Percentiles rank a stretch among this genome's conserved stretches.
These are phyloP conservation scores for Posidonia oceanica DNA, from an alignment of 116 monocot species.

Conservation along the genomic window DNA sequence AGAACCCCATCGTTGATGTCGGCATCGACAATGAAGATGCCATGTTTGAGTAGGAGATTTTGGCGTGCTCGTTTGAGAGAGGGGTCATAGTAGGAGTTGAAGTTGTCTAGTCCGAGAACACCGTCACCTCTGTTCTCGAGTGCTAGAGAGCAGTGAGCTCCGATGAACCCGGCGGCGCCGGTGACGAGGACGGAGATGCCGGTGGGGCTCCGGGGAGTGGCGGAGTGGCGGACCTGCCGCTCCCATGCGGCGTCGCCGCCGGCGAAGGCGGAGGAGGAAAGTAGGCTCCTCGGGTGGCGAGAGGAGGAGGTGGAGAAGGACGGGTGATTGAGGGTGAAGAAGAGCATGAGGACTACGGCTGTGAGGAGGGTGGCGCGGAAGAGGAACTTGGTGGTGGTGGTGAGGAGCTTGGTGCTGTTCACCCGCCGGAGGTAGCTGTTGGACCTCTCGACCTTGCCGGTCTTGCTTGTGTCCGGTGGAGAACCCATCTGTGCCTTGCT, in stretches of 20 bases:
- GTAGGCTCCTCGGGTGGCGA: constrained; percentile 11
- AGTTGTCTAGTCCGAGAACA: constrained; percentile 63
- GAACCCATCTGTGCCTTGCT: constrained; percentile 4
- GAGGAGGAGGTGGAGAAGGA: constrained; percentile 5
- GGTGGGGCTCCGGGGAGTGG: constrained; percentile 11
- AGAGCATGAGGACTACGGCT: constrained; percentile 19
- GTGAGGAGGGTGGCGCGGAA: constrained; percentile 30
- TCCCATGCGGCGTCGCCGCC: constrained; percentile 16
- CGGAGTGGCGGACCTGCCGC: constrained; percentile 16
- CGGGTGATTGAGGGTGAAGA: constrained; percentile 33
- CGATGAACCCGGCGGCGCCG: constrained; percentile 68
- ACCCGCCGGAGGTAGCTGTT: constrained; percentile 40
- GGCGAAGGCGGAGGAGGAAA: constrained; percentile 3
- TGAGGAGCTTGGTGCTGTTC: constrained; percentile 20
- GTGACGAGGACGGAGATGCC: constrained; percentile 55
- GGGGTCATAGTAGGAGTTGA: constrained; percentile 71
- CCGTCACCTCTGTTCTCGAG: constrained; percentile 56
- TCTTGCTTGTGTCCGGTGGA: constrained; percentile 24
- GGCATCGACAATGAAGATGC: constrained; percentile 31
- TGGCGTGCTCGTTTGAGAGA: constrained; percentile 51
- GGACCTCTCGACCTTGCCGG: constrained; percentile 17
- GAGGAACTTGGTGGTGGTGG: constrained; percentile 19
- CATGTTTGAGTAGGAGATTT: constrained; percentile 20
- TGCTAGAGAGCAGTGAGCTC: constrained; percentile 53
- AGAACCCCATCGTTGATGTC: constrained; percentile 48